A percentile compares a stretch with the other conserved stretches of the same genome.
Evolutionary conservation across 139 green algal genomes (phyloP).

Genomic region (Ettlia oleoabundans): DNA sequence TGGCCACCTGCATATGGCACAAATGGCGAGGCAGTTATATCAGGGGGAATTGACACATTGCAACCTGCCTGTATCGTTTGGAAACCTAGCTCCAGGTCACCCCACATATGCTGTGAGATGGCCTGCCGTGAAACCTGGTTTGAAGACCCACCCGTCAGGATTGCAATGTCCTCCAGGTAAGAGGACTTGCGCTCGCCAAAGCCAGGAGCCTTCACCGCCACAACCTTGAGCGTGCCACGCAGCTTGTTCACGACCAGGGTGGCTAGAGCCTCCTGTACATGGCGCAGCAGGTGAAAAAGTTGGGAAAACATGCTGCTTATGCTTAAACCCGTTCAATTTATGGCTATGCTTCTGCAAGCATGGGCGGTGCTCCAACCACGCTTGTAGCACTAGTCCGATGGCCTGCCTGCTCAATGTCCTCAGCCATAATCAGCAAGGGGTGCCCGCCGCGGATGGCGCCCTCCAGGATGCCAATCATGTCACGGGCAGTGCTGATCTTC

Average conservation of each 20-base stretch:
- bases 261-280: slow-evolving; percentile 98
- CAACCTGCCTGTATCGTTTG: no score
- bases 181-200: slow-evolving; percentile 98
- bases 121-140: neutral
- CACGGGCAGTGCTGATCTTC: slow-evolving; percentile 96
- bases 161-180: slow-evolving; percentile 99
- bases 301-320: neutral
- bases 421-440: slow-evolving; percentile 98
- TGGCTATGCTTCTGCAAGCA: no score
- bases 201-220: slow-evolving; percentile 95
- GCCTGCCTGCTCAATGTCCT: slow-evolving; percentile 93
- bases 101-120: neutral
- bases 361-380: no score
- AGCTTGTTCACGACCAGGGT: slow-evolving; percentile 99
- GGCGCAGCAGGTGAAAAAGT: neutral
- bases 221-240: slow-evolving; percentile 91
- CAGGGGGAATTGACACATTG: no score
- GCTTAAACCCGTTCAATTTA: no score
- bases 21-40: neutral
- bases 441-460: slow-evolving; percentile 90
- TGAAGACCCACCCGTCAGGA: slow-evolving; percentile 86
- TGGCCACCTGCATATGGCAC: slow-evolving; percentile 49
- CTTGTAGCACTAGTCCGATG: neutral
- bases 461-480: slow-evolving; percentile 97
- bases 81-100: no score